A percentile compares a stretch with the other conserved stretches of the same genome.
Conservation (phyloP, 2,329 filamentous ascomycete species). For the Sporothrix pallida region DNA sequence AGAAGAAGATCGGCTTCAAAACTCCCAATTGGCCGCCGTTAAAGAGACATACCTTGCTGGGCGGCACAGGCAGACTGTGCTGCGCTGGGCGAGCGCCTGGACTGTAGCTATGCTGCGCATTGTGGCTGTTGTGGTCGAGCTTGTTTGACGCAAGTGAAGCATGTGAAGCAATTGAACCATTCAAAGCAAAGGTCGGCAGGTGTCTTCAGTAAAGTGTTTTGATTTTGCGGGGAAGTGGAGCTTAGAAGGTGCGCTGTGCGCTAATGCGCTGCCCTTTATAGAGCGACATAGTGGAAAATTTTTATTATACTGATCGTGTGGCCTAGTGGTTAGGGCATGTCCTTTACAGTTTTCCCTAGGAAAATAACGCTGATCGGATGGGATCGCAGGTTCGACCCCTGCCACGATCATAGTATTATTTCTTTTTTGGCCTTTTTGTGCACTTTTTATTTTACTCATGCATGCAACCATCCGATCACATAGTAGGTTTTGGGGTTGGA, state of each 20-base stretch:
- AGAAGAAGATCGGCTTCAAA: no score
- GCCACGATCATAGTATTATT: constrained; percentile 38
- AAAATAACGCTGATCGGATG: constrained; percentile 37
- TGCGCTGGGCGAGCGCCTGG: constrained; percentile 30
- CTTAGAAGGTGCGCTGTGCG: not conserved
- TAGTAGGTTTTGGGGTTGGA: no score
- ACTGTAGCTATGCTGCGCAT: constrained; percentile 35
- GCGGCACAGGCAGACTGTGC: constrained; percentile 30
- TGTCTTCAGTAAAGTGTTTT: not conserved
- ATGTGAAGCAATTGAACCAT: not conserved
- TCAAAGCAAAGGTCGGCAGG: not conserved
- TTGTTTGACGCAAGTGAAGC: not conserved
- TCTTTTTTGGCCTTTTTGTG: not conserved
- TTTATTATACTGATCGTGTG: constrained; percentile 38
- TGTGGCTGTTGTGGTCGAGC: not conserved
- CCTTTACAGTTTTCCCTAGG: constrained; percentile 39
- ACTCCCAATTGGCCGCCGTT: no score
- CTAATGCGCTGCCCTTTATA: constrained; percentile 23
- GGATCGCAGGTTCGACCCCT: constrained; percentile 43
- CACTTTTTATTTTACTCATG: no score
- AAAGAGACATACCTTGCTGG: constrained; percentile 22
- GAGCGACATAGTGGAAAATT: not conserved
- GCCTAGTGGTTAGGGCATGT: constrained; percentile 42
- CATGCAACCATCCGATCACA: no score
- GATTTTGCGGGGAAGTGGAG: constrained; percentile 21